Evolutionary conservation across 345 rosid genomes (phyloP), one percentile per base, ranked within the genome.

Genomic region (Eutrema japonicum): DNA sequence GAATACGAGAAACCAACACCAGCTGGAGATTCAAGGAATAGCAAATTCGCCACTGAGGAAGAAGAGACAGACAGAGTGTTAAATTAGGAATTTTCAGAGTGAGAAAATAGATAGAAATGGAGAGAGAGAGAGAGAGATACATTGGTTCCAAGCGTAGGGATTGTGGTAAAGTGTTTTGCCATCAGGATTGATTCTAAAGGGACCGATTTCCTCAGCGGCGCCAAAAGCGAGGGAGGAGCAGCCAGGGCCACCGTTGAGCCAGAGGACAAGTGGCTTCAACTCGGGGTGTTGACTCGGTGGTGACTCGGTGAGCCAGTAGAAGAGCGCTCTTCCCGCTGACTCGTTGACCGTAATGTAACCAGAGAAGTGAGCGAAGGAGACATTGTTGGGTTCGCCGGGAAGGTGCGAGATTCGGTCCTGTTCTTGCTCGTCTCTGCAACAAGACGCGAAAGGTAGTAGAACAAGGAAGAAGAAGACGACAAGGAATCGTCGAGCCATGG

Each of bases 181-280:
- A 74, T 85, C 95, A 8, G 89, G 84, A 50, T 80, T 79, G 71
- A 94, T 87, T 14, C 84, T 84, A 60, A 93, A 93, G 8, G 98
- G 98, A 22, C 97, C 96, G 10, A 91, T 83, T 73, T 94, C 98
- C 68, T 94, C 97, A 30, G 96, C 84, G 27, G 90, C 88, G 45
- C 96, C 97, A 55, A 71, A 94, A 36, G 95, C 97, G 36, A 94
- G 71, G 51, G 97, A 94, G 18, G 97, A 89, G 82, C 97, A 94
- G 71, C 96, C 96, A 71, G 96, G 98, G 3, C 98, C 98, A 22
- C 98, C 97, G 54, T 77, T 94, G 64, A 91, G 95, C 98, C 98
- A 94, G 77, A 91, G 77, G 32, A 94, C 85, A 40, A 91, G 95
- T 29, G 96, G 65, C 32, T 58, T 60, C 73, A 83, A 61, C 68